phyloP scores from a whole-genome alignment of 495 filamentous ascomycete genomes.

The Neurospora cerealis region DNA sequence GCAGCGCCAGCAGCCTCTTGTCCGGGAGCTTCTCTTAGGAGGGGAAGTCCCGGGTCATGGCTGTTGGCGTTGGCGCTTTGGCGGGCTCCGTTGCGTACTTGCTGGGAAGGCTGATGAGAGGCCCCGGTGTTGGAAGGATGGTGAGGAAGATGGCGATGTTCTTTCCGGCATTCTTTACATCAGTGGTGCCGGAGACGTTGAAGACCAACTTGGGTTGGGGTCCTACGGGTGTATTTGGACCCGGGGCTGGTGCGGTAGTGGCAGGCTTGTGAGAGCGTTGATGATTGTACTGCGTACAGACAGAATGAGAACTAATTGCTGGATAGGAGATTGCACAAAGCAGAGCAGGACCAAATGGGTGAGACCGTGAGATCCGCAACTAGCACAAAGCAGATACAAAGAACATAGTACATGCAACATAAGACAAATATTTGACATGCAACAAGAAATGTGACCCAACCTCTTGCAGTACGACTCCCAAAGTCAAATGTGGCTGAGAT shows the following conservation, averaged over 20 bases:
- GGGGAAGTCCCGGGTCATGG: background rate
- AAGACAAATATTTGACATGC: background rate
- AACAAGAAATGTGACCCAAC: too few relatives aligned
- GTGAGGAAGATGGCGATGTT: too few relatives aligned
- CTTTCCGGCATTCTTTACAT: background rate
- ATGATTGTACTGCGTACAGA: background rate
- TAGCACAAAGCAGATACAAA: background rate
- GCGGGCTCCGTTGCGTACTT: too few relatives aligned
- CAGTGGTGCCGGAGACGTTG: background rate
- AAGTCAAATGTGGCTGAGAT: background rate
- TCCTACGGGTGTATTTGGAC: background rate
- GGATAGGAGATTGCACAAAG: background rate
- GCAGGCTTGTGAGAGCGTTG: background rate
- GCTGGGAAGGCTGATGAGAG: background rate
- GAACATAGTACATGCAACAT: background rate
- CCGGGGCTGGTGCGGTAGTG: background rate
- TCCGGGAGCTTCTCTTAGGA: background rate
- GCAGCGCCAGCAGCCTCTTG: background rate
- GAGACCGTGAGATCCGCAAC: too few relatives aligned
- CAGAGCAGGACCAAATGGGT: too few relatives aligned
- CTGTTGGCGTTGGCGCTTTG: background rate
- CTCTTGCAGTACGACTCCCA: too few relatives aligned
- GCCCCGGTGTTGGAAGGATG: too few relatives aligned
- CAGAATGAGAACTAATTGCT: background rate
- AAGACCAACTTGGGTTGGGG: background rate